Percentiles rank a stretch among this genome's conserved stretches.
phyloP scores from a whole-genome alignment of 129 eudicot species.

The Arctium minus region DNA sequence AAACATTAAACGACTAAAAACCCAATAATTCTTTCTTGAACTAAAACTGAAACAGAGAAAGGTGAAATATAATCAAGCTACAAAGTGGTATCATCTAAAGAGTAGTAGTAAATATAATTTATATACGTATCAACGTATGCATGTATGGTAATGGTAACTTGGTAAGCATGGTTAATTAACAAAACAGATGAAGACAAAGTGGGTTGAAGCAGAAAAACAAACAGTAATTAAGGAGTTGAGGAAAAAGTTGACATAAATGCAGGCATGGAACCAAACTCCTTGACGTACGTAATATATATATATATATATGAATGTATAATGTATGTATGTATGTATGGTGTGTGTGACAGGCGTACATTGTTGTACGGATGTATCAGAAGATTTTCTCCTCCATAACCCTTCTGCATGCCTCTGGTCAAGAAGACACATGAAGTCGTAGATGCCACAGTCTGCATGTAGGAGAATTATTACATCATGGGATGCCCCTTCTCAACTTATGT shows the following conservation, averaged over 20 bases:
- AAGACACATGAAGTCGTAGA: background rate
- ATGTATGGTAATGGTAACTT: too few species aligned
- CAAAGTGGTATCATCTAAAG: too few species aligned
- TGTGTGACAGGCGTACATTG: background rate
- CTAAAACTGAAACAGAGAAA: too few species aligned
- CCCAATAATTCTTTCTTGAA: too few species aligned
- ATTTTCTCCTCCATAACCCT: constrained; percentile 12
- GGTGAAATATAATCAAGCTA: too few species aligned
- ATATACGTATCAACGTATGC: too few species aligned
- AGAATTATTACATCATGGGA: constrained; percentile 19
- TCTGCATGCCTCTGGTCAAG: background rate
- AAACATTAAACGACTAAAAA: too few species aligned
- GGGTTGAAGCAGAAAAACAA: background rate
- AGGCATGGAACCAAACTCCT: constrained; percentile 5
- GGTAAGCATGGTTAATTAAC: background rate
- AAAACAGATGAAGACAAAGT: background rate
- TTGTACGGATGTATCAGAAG: constrained; percentile 17
- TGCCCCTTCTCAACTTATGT: background rate
- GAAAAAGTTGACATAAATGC: constrained; percentile 11
- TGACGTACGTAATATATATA: background rate
- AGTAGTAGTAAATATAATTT: too few species aligned
- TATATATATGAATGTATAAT: too few species aligned
- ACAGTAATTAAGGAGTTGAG: background rate
- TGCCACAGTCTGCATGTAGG: background rate
- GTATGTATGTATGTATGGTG: background rate